A percentile compares a stretch with the other conserved stretches of the same genome.
phyloP scores from a whole-genome alignment of 441 rosid genomes.

The Sinapis alba region DNA sequence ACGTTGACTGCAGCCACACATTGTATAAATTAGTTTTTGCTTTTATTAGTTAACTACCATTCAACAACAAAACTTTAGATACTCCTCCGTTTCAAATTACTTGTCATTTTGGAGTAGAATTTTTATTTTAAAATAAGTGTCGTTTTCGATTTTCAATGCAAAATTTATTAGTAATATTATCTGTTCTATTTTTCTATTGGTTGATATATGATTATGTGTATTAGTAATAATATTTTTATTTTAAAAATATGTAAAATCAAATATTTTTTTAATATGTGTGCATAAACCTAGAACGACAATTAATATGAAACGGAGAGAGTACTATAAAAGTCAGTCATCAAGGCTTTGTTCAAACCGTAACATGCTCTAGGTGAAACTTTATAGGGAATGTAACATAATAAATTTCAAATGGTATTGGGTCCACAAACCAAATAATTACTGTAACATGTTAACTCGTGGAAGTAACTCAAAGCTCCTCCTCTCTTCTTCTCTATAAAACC shows the following conservation, averaged over 20 bases:
- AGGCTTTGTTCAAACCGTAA: constrained; percentile 3
- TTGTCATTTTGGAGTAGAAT: too few relatives aligned
- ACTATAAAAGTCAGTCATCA: neutral
- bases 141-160: too few relatives aligned
- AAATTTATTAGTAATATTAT: too few relatives aligned
- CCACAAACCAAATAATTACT: constrained; percentile 26
- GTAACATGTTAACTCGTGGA: constrained; percentile 28
- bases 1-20: neutral
- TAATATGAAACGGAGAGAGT: too few relatives aligned
- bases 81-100: too few relatives aligned
- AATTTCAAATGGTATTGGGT: constrained; percentile 23
- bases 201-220: too few relatives aligned
- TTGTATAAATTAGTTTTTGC: neutral
- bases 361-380: neutral
- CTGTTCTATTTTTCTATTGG: too few relatives aligned
- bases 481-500: constrained; percentile 32
- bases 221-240: too few relatives aligned
- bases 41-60: neutral
- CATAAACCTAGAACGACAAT: too few relatives aligned
- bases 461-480: constrained; percentile 33
- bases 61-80: constrained; percentile 10
- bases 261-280: too few relatives aligned
- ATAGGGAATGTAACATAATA: neutral
- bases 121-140: too few relatives aligned
- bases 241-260: too few relatives aligned